Conservation (phyloP, 352 stramenopile species). For the Globisporangium viniferum region DNA sequence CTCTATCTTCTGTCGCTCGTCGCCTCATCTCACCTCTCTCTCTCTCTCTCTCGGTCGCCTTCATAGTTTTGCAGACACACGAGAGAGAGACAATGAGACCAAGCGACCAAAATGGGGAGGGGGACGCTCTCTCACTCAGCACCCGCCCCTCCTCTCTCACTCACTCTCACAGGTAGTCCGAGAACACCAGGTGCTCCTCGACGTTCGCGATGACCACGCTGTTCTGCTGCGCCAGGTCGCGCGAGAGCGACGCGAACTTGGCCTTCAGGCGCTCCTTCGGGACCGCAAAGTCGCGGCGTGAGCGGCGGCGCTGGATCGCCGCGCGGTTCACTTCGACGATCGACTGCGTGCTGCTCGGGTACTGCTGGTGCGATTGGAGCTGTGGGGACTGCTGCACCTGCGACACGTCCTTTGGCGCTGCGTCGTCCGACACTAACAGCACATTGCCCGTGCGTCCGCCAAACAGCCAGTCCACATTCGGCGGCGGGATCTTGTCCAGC, state of each 20-base stretch:
- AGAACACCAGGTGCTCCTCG: conserved; percentile 70
- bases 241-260: conserved; percentile 64
- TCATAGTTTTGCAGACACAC: neutral
- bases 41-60: too few relatives aligned
- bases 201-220: conserved; percentile 35
- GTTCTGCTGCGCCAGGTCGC: conserved; percentile 50
- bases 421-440: conserved; percentile 40
- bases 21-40: neutral
- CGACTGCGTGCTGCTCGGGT: conserved; percentile 23
- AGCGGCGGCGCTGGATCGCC: conserved; percentile 31
- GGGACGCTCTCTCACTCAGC: neutral
- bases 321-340: conserved; percentile 64
- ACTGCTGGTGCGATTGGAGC: conserved; percentile 3
- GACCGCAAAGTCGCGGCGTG: conserved; percentile 54
- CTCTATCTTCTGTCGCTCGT: neutral
- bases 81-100: neutral
- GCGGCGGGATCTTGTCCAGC: conserved; percentile 62
- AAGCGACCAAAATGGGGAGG: neutral
- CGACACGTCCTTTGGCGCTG: neutral
- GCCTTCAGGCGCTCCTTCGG: conserved; percentile 69
- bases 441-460: conserved; percentile 43
- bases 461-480: conserved; percentile 60
- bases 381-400: conserved; percentile 2
- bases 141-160: too few relatives aligned
- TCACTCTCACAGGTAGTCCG: conserved; percentile 54